phyloP scores from a whole-genome alignment of 495 filamentous ascomycete species.

The Hypomontagnella monticulosa region DNA sequence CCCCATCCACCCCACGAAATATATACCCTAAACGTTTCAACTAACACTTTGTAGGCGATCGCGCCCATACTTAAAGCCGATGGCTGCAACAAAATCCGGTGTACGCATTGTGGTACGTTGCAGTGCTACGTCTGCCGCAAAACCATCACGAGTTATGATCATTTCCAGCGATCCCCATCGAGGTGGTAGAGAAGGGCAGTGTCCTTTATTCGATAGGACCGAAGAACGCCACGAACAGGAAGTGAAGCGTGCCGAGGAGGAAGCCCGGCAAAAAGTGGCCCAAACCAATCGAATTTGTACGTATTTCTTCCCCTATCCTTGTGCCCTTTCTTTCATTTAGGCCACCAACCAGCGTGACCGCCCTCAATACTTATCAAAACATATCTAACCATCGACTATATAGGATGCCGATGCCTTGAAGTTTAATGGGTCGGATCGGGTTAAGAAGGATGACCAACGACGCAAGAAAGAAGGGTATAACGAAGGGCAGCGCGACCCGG shows the following conservation, averaged over 20 bases:
- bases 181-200: constrained; percentile 62
- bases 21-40: neutral
- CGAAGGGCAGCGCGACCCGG: too few relatives aligned
- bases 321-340: neutral
- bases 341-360: neutral
- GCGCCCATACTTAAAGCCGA: constrained; percentile 74
- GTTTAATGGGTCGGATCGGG: too few relatives aligned
- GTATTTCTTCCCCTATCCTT: constrained; percentile 2
- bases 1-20: neutral
- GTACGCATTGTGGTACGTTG: constrained; percentile 66
- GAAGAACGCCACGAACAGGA: constrained; percentile 71
- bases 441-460: too few relatives aligned
- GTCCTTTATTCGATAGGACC: constrained; percentile 71
- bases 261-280: constrained; percentile 64
- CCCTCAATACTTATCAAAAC: too few relatives aligned
- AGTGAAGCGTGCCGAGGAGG: constrained; percentile 70
- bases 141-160: constrained; percentile 57
- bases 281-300: constrained; percentile 66
- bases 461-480: too few relatives aligned
- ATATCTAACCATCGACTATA: too few relatives aligned
- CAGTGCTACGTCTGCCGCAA: constrained; percentile 82
- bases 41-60: constrained; percentile 57
- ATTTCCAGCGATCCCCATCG: constrained; percentile 61
- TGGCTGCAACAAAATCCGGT: constrained; percentile 89
- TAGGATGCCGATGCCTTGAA: too few relatives aligned